Conservation (phyloP, 2,329 filamentous ascomycete species). For the Fusarium compactum region DNA sequence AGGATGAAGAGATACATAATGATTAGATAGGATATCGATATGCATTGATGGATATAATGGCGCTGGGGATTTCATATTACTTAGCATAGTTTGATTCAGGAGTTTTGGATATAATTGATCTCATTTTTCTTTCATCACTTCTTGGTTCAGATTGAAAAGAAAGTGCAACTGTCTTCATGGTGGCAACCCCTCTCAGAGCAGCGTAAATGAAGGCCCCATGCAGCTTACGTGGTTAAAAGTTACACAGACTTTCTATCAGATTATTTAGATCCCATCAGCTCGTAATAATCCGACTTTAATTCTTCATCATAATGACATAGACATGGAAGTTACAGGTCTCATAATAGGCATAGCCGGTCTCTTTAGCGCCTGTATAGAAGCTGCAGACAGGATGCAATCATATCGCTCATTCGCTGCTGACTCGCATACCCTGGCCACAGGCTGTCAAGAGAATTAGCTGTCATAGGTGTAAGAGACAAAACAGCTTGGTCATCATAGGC, state of each 20-base stretch:
- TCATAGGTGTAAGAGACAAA: no score
- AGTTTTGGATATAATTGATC: background rate
- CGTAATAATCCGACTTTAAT: background rate
- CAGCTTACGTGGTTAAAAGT: background rate
- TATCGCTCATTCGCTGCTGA: constrained; percentile 39
- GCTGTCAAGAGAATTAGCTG: no score
- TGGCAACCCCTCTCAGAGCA: background rate
- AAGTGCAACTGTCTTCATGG: background rate
- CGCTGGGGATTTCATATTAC: background rate
- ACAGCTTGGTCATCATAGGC: no score
- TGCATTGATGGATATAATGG: background rate
- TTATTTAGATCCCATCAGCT: background rate
- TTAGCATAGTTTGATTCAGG: no score
- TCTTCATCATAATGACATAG: no score
- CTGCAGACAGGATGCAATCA: constrained; percentile 21
- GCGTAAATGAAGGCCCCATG: fast-evolving
- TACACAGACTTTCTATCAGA: background rate
- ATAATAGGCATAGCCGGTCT: constrained; percentile 4
- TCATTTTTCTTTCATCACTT: background rate
- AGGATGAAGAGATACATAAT: background rate
- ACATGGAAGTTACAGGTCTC: background rate
- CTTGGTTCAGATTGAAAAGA: background rate
- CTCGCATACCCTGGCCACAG: background rate
- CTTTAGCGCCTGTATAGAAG: constrained; percentile 41
- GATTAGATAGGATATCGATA: background rate